Conservation (phyloP, 768 basidiomycete genomes). For the Lyophyllum atratum region DNA sequence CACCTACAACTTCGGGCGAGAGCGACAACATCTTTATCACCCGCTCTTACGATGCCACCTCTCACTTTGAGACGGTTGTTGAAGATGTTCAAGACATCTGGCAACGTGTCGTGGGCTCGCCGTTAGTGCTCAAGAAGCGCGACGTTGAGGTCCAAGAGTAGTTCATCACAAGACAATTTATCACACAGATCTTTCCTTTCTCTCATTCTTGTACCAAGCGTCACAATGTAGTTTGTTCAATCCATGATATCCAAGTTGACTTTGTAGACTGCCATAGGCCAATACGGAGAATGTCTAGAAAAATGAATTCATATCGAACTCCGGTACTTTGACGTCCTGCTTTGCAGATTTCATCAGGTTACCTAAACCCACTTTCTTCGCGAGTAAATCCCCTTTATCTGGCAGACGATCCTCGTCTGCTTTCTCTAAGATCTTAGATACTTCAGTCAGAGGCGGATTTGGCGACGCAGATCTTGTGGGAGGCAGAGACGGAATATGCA, state of each 20-base stretch:
- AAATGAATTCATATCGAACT: constrained; percentile 87
- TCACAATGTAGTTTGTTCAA: constrained; percentile 15
- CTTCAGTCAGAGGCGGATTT: constrained; percentile 23
- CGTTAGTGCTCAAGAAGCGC: constrained; percentile 86
- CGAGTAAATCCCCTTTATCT: constrained; percentile 59
- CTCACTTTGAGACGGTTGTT: constrained; percentile 98
- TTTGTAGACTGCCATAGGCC: neutral
- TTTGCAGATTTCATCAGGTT: constrained; percentile 90
- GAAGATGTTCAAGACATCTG: constrained; percentile 97
- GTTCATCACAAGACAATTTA: constrained; percentile 9
- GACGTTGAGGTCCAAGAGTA: constrained; percentile 66
- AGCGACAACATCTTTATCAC: constrained; percentile 96
- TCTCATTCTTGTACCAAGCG: constrained; percentile 5
- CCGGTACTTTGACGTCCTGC: constrained; percentile 80
- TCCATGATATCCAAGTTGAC: neutral
- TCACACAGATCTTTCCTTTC: neutral
- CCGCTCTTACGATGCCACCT: constrained; percentile 96
- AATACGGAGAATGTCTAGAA: constrained; percentile 35
- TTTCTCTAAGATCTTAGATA: constrained; percentile 27
- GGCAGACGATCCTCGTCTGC: constrained; percentile 33
- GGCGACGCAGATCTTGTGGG: constrained; percentile 60
- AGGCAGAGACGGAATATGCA: constrained; percentile 70
- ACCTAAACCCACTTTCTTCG: constrained; percentile 75
- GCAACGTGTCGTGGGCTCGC: constrained; percentile 79
- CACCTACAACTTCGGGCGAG: constrained; percentile 79